Evolutionary conservation across 2,329 filamentous ascomycete genomes (phyloP).

Genomic region (Hypoxylon rubiginosum): DNA sequence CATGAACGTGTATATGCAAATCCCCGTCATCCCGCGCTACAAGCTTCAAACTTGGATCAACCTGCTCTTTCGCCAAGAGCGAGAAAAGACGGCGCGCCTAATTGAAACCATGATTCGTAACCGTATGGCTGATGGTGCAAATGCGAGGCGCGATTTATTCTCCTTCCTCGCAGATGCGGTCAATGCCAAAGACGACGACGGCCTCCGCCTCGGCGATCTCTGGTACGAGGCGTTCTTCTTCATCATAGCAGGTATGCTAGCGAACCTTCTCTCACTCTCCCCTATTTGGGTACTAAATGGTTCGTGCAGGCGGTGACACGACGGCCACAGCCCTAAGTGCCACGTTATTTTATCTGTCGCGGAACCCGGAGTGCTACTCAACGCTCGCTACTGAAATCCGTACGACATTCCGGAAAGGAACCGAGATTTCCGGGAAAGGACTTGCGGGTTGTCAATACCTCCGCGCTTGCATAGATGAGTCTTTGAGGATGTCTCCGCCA

Average conservation of each 20-base stretch:
- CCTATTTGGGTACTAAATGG: not conserved
- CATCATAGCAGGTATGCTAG: constrained; percentile 31
- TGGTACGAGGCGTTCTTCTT: constrained; percentile 62
- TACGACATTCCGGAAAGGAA: constrained; percentile 23
- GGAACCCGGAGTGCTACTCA: constrained; percentile 30
- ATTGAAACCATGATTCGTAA: constrained; percentile 32
- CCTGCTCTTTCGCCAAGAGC: constrained; percentile 16
- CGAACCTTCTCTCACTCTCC: not conserved
- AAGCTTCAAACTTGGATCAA: constrained; percentile 28
- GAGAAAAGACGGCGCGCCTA: constrained; percentile 16
- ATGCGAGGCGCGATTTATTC: constrained; percentile 36
- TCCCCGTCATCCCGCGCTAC: constrained; percentile 24
- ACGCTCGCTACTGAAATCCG: constrained; percentile 40
- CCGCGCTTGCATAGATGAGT: constrained; percentile 37
- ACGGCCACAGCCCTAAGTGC: constrained; percentile 44
- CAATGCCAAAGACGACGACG: constrained; percentile 20
- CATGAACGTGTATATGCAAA: constrained; percentile 36
- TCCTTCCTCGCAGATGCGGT: constrained; percentile 35
- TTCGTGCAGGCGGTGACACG: constrained; percentile 36
- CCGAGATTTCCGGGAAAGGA: constrained; percentile 35
- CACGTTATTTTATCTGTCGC: constrained; percentile 45
- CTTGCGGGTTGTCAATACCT: constrained; percentile 40
- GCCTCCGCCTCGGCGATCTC: constrained; percentile 51
- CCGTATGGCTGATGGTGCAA: constrained; percentile 27
- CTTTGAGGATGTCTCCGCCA: constrained; percentile 41